phyloP scores from a whole-genome alignment of 495 filamentous ascomycete species.

The Penicillium fimorum region DNA sequence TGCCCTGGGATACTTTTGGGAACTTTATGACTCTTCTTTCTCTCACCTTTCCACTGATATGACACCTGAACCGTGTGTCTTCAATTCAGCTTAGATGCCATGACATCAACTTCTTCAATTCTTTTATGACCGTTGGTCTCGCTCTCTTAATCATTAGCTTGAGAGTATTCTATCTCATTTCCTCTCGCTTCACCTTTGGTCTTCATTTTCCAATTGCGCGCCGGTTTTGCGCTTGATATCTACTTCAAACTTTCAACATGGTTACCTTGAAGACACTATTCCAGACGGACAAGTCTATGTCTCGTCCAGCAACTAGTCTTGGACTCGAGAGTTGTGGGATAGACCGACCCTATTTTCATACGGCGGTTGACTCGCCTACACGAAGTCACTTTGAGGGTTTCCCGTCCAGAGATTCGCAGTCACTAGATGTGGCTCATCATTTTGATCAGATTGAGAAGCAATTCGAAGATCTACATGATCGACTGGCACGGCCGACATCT shows the following conservation, averaged over 20 bases:
- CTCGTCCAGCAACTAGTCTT: slow-evolving; percentile 14
- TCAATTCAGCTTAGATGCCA: slow-evolving; percentile 20
- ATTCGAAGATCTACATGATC: slow-evolving; percentile 42
- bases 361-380: slow-evolving; percentile 9
- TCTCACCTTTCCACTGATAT: slow-evolving; percentile 8
- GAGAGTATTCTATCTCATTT: slow-evolving; percentile 7
- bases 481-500: slow-evolving; percentile 31
- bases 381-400: slow-evolving; percentile 13
- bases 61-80: slow-evolving; percentile 17
- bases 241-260: slow-evolving; percentile 25
- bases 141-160: slow-evolving; percentile 18
- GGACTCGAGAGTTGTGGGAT: slow-evolving; percentile 7
- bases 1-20: slow-evolving; percentile 7
- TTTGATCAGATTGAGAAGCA: slow-evolving; percentile 44
- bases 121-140: slow-evolving; percentile 25
- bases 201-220: slow-evolving; percentile 3
- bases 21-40: slow-evolving; percentile 6
- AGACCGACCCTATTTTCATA: slow-evolving; percentile 12
- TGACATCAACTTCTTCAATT: slow-evolving; percentile 17
- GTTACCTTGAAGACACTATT: slow-evolving; percentile 41
- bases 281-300: slow-evolving; percentile 28
- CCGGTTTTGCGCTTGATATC: slow-evolving; percentile 9
- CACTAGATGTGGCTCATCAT: slow-evolving; percentile 30
- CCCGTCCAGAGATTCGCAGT: slow-evolving; percentile 15
- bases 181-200: no score